Evolutionary conservation across 179 eudicot species (phyloP), one percentile per base, ranked within the genome.

Genomic region (Drosera spatulata): DNA sequence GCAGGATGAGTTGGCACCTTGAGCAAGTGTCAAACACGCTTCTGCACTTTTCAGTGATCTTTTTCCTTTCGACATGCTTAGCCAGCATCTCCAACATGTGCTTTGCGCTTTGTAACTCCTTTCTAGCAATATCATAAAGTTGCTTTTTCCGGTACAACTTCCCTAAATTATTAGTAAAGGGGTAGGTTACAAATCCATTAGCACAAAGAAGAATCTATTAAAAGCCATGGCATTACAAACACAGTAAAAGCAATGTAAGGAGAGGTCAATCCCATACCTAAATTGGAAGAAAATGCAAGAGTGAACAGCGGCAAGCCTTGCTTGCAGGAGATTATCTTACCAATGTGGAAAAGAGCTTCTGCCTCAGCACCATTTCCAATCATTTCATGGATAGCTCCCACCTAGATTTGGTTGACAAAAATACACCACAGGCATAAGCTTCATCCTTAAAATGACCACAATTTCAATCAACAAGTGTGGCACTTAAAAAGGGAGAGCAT

Each of bases 331-430:
- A 94, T 76, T 64, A 75, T 74, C 75, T 79, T 81, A 55, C 99
- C 99, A 82, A 80, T 78, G 45, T 50, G 55, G 58, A 94, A 73
- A 61, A 81, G 85, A 71, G 81, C 73, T 81, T 89, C 88, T 62
- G 97, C 95, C 68, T 94, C 95, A 39, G 79, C 69, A 52, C 80
- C 90, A 77, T 85, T 82, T 65, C 99, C 99, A 62, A 85, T 81
- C 47, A 67, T 70, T 69, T 94, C 99, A 62, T 86, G 85, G 68
- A 90, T 69, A 61, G 67, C 60, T 56, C 95, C 95, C 46, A 86
- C 94, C 99, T 94, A 65, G 50, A 41, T 14, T 8, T 5, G 2
- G 53, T 39, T 51, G 39, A 67, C 2, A 43, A 58, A 55, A 39
- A 53, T 55, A 69, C 47, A 53, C 45, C 42, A 7, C 55, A 51